phyloP scores from a whole-genome alignment of 2,329 filamentous ascomycete genomes.

The Claviceps monticola region DNA sequence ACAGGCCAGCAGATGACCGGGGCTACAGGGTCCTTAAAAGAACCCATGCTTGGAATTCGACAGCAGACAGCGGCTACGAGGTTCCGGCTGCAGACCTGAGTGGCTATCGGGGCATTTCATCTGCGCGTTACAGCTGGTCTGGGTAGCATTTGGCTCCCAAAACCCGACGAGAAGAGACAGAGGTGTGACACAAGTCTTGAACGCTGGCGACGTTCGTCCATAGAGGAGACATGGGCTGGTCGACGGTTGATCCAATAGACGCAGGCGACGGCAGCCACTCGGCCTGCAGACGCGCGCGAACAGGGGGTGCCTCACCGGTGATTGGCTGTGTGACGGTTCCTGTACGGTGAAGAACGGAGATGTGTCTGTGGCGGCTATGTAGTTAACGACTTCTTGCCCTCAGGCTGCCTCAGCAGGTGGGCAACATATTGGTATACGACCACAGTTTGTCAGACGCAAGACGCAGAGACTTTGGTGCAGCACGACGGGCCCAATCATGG shows the following conservation, averaged over 20 bases:
- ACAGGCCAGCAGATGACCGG: slow-evolving; percentile 12
- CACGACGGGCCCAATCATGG: no score
- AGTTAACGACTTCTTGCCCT: slow-evolving; percentile 12
- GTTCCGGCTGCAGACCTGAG: slow-evolving; percentile 13
- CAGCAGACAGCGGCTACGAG: slow-evolving; percentile 14
- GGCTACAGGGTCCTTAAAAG: slow-evolving; percentile 17
- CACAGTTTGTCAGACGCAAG: no score
- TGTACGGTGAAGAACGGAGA: slow-evolving; percentile 10
- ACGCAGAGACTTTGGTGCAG: no score
- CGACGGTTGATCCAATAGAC: slow-evolving; percentile 19
- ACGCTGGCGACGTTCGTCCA: no score
- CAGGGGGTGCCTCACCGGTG: slow-evolving; percentile 7
- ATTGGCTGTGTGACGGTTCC: slow-evolving; percentile 11
- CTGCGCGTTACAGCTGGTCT: slow-evolving; percentile 6
- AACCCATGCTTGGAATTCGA: slow-evolving; percentile 4
- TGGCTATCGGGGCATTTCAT: slow-evolving; percentile 10
- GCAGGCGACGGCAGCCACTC: slow-evolving; percentile 2
- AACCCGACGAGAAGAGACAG: neutral
- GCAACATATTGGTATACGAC: neutral
- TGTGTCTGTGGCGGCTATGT: slow-evolving; percentile 9
- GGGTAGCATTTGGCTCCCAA: slow-evolving; percentile 1
- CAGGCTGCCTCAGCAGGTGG: neutral
- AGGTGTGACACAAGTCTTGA: neutral
- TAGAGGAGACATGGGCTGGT: neutral
- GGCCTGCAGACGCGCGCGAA: slow-evolving; percentile 27